phyloP scores from a whole-genome alignment of 2,329 filamentous ascomycete species.

The Phialophora verrucosa region DNA sequence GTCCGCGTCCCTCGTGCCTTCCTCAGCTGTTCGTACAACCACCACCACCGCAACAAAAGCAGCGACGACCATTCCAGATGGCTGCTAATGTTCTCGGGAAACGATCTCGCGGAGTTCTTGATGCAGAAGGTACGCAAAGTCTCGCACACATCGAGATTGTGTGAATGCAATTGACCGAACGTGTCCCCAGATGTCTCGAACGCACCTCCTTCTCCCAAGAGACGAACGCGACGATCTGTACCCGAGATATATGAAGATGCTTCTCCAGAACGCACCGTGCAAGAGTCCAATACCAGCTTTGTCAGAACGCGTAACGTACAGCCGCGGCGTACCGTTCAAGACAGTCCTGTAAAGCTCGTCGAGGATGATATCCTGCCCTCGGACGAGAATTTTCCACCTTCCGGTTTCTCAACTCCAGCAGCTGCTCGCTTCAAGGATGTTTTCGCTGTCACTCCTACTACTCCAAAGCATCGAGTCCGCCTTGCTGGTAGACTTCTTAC shows the following conservation, averaged over 20 bases:
- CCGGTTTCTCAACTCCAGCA: conserved; percentile 54
- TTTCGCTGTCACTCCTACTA: conserved; percentile 72
- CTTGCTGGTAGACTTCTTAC: conserved; percentile 76
- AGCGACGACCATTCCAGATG: conserved; percentile 49
- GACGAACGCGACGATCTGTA: conserved; percentile 54
- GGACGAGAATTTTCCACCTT: conserved; percentile 53
- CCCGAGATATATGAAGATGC: conserved; percentile 48
- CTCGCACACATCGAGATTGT: conserved; percentile 18
- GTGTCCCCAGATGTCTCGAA: conserved; percentile 29
- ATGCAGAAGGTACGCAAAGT: conserved; percentile 48
- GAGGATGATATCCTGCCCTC: conserved; percentile 25
- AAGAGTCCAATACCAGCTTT: conserved; percentile 35
- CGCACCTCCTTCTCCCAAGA: conserved; percentile 46
- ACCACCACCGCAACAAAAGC: conserved; percentile 38
- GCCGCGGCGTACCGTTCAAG: conserved; percentile 55
- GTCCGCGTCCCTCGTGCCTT: conserved; percentile 28
- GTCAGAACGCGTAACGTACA: conserved; percentile 50
- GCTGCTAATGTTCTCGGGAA: conserved; percentile 50
- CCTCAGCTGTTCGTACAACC: conserved; percentile 28
- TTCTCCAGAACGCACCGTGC: conserved; percentile 32
- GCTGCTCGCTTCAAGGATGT: conserved; percentile 79
- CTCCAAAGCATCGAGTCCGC: conserved; percentile 83
- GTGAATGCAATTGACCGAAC: conserved; percentile 18
- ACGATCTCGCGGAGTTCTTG: conserved; percentile 48
- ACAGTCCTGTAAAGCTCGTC: conserved; percentile 34